Base-by-base conservation (phyloP, 306 rosid species). In the Senna siamea region DNA sequence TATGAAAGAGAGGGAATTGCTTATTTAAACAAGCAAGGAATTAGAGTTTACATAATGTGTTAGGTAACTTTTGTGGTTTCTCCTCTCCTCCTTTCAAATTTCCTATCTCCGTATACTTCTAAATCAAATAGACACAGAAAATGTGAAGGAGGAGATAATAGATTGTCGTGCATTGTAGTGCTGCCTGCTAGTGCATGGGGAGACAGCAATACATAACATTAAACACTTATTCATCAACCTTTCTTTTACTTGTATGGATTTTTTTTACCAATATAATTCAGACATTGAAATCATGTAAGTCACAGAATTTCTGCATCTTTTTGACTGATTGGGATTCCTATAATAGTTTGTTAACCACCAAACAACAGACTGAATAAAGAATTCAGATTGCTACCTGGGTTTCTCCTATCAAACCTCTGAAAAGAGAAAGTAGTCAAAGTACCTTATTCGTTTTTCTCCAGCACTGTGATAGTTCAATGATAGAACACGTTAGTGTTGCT, bases 11-110 rank as follows among this genome's bases (percentile, higher is more conserved):
- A 87, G 50, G 90, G 91, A 47, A 78, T 90, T 60, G 71, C 74
- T 12, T 93, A 81, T 83, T 96, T 95, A 46, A 88, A 69, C 81
- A 74, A 85, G 75, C 91, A 90, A 74, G 98, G 95, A 61, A 88
- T 90, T 94, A 82, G 67, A 66, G 92, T 81, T 62, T 78, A 87
- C 40, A 37, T 5, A 37, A 37, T 37, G 40, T 44, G 50, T 12
- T 44, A 44, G 15, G 4, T 44, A 44, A 41, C 7, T 41, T 41
- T 9, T 3, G 7, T 41, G 47, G 14, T 41, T 9, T 41, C 7
- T n/a, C n/a, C n/a, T n/a, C n/a, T n/a, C n/a, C n/a, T n/a, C n/a
- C n/a, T n/a, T n/a, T n/a, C n/a, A n/a, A n/a, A n/a, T n/a, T n/a
- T n/a, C n/a, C n/a, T n/a, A 32, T 5, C 2, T 32, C 37, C 5